A percentile compares a stretch with the other conserved stretches of the same genome.
phyloP scores from a whole-genome alignment of 192 early-diverging fungal species.

The Phlyctochytrium planicorne region DNA sequence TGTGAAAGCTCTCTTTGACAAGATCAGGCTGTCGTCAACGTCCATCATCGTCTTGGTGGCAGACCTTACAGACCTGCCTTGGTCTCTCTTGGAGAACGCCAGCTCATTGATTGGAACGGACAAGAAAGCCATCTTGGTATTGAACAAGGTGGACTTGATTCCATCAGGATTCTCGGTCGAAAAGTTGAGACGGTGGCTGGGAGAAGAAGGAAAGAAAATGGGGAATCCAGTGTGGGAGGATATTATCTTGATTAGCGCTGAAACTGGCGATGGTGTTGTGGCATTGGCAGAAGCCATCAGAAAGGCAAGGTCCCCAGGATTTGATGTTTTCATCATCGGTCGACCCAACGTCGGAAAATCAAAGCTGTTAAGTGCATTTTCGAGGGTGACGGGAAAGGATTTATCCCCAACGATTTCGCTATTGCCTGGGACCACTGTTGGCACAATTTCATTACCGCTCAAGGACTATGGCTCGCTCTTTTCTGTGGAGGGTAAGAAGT shows the following conservation, averaged over 20 bases:
- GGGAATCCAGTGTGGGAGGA: no score
- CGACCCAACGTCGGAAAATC: background rate
- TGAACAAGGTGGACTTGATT: background rate
- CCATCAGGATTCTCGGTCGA: background rate
- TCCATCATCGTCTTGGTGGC: background rate
- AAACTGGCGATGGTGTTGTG: background rate
- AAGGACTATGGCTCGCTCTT: no score
- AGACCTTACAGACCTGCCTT: background rate
- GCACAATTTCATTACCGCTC: no score
- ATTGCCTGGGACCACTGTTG: background rate
- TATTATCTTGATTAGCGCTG: background rate
- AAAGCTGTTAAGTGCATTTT: background rate
- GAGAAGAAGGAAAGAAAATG: no score
- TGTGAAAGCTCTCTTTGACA: background rate
- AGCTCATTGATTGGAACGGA: background rate
- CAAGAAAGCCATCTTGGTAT: background rate
- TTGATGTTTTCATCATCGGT: background rate
- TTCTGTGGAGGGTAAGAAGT: no score
- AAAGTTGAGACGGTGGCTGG: background rate
- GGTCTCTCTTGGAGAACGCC: background rate
- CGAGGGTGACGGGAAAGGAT: background rate
- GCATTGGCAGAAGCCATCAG: background rate
- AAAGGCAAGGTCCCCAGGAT: background rate
- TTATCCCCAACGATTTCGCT: background rate
- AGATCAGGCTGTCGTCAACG: background rate